These are phyloP conservation scores for Asterochloris erici DNA, from an alignment of 139 green algal genomes.

Conservation along the genomic window DNA sequence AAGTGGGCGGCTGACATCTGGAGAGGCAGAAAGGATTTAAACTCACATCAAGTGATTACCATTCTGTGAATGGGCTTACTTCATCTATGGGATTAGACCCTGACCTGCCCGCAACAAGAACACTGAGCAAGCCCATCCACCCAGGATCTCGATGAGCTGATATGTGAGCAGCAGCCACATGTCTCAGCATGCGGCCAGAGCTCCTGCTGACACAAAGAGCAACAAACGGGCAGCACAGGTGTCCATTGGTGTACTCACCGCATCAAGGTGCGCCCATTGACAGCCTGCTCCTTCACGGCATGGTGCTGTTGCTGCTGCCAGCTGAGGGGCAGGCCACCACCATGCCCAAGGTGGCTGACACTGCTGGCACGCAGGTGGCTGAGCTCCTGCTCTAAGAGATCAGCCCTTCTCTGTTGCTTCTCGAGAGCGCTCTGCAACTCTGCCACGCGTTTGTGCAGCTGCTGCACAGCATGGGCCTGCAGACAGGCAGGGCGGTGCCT, in stretches of 20 bases:
- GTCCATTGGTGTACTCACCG: background rate
- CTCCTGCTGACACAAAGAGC: background rate
- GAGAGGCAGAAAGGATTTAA: too few relatives aligned
- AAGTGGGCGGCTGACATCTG: too few relatives aligned
- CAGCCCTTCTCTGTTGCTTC: slow-evolving; percentile 22
- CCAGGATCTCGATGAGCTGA: too few relatives aligned
- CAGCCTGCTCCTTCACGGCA: background rate
- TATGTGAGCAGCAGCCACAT: too few relatives aligned
- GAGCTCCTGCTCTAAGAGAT: slow-evolving; percentile 37
- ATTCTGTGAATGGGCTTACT: too few relatives aligned
- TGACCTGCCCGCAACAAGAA: too few relatives aligned
- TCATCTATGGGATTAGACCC: too few relatives aligned
- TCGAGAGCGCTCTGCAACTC: slow-evolving; percentile 33
- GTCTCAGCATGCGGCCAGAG: too few relatives aligned
- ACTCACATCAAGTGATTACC: too few relatives aligned
- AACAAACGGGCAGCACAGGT: background rate
- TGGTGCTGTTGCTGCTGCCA: slow-evolving; percentile 14
- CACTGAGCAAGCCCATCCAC: too few relatives aligned
- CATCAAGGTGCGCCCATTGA: background rate
- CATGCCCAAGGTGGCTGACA: slow-evolving; percentile 9
- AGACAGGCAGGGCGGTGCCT: background rate
- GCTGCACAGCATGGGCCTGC: slow-evolving; percentile 23
- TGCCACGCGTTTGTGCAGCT: slow-evolving; percentile 34
- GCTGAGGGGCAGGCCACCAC: background rate
- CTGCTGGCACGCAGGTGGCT: slow-evolving; percentile 9